Conservation (phyloP, 2,329 filamentous ascomycete species). For the Colletotrichum tofieldiae region DNA sequence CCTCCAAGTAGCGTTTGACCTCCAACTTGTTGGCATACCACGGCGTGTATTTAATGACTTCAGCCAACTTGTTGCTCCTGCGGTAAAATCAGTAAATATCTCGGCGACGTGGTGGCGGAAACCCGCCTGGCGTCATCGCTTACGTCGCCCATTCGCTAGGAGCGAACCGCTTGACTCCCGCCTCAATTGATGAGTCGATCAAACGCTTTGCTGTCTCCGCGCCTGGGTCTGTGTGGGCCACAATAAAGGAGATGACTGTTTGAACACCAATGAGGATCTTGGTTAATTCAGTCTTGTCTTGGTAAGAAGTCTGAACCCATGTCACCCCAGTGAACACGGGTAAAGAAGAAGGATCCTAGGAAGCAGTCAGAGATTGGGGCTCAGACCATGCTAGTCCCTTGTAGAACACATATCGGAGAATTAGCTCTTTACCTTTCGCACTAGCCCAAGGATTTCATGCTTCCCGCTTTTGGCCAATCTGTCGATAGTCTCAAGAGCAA, state of each 20-base stretch:
- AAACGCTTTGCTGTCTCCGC: slow-evolving; percentile 66
- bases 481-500: slow-evolving; percentile 46
- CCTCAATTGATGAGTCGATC: slow-evolving; percentile 71
- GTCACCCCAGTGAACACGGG: slow-evolving; percentile 50
- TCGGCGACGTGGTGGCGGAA: accelerated
- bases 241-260: slow-evolving; percentile 68
- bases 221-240: slow-evolving; percentile 51
- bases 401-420: accelerated
- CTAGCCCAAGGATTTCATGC: slow-evolving; percentile 48
- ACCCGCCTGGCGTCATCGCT: slow-evolving; percentile 14
- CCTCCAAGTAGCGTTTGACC: slow-evolving; percentile 57
- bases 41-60: slow-evolving; percentile 40
- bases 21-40: slow-evolving; percentile 59
- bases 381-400: not conserved
- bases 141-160: slow-evolving; percentile 71
- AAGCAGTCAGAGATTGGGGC: not conserved
- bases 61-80: not conserved
- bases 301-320: slow-evolving; percentile 63
- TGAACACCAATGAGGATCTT: slow-evolving; percentile 61
- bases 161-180: slow-evolving; percentile 73
- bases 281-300: slow-evolving; percentile 55
- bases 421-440: slow-evolving; percentile 44
- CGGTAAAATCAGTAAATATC: not conserved
- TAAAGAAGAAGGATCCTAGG: slow-evolving; percentile 43
- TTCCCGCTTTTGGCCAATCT: slow-evolving; percentile 37